Conservation (phyloP, 257 asterid species). For the Orobanche coerulescens region DNA sequence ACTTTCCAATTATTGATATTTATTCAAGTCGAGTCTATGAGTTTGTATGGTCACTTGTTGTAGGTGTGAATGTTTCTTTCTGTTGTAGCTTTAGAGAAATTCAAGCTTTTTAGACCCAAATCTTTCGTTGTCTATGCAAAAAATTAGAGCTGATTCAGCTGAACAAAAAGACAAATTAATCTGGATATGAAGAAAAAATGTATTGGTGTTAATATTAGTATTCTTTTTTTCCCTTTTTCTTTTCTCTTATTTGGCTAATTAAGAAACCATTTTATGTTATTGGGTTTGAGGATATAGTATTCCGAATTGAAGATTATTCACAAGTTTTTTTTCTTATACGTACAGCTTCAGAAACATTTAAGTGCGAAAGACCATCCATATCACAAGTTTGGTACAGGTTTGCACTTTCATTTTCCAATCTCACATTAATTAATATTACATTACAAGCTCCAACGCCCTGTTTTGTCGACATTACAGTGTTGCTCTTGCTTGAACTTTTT, state of each 20-base stretch:
- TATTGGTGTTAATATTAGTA: neutral
- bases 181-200: neutral
- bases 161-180: neutral
- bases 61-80: neutral
- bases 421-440: constrained; percentile 10
- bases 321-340: constrained; percentile 7
- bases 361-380: constrained; percentile 70
- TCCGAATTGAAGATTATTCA: constrained; percentile 12
- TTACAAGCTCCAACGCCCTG: constrained; percentile 1
- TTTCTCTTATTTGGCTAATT: neutral
- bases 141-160: constrained; percentile 3
- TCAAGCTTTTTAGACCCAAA: neutral
- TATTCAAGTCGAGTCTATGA: neutral
- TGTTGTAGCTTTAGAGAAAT: neutral
- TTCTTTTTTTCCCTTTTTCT: neutral
- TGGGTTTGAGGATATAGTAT: neutral
- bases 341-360: constrained; percentile 93
- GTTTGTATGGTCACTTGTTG: neutral
- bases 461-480: neutral
- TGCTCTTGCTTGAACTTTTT: constrained; percentile 8
- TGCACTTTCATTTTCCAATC: constrained; percentile 19
- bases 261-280: neutral
- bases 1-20: neutral
- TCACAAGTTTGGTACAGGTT: constrained; percentile 99
- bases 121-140: neutral